A percentile compares a stretch with the other conserved stretches of the same genome.
Conservation (phyloP, 1,139 yeast genomes). For the Debaryomyces sp. region DNA sequence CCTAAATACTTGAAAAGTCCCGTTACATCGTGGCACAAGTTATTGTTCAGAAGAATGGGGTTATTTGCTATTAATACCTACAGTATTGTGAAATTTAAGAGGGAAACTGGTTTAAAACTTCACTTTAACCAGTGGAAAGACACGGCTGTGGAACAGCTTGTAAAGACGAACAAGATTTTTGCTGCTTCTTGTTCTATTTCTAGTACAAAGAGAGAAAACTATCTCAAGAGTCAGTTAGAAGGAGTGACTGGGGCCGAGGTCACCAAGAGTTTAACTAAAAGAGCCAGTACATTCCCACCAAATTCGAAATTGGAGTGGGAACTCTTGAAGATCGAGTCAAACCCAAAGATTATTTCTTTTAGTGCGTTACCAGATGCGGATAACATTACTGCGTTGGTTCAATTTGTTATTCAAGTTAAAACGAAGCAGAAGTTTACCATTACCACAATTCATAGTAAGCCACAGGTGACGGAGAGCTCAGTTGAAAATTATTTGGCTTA, state of each 20-base stretch:
- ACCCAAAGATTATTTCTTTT: constrained; percentile 73
- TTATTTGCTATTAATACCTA: constrained; percentile 47
- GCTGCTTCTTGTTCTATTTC: constrained; percentile 44
- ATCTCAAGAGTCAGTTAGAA: constrained; percentile 34
- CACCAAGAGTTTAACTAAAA: constrained; percentile 29
- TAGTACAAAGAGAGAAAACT: constrained; percentile 27
- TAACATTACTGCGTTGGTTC: constrained; percentile 69
- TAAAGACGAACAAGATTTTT: constrained; percentile 45
- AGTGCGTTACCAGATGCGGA: constrained; percentile 63
- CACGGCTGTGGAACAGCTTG: constrained; percentile 43
- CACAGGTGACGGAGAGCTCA: constrained; percentile 49
- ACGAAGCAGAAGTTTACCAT: constrained; percentile 71
- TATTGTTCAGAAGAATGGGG: constrained; percentile 42
- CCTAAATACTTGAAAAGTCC: constrained; percentile 38
- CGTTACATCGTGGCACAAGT: constrained; percentile 40
- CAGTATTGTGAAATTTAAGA: constrained; percentile 42
- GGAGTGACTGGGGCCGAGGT: constrained; percentile 39
- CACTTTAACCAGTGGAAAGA: constrained; percentile 50
- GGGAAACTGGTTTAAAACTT: constrained; percentile 42
- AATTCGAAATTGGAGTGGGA: constrained; percentile 73
- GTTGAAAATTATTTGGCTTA: constrained; percentile 77
- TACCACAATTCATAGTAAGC: constrained; percentile 43
- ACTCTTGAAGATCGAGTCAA: constrained; percentile 63
- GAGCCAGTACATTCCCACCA: constrained; percentile 53
- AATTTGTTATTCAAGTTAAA: constrained; percentile 73